A percentile compares a stretch with the other conserved stretches of the same genome.
phyloP scores from a whole-genome alignment of 345 rosid genomes.

The Eutrema yunnanense region DNA sequence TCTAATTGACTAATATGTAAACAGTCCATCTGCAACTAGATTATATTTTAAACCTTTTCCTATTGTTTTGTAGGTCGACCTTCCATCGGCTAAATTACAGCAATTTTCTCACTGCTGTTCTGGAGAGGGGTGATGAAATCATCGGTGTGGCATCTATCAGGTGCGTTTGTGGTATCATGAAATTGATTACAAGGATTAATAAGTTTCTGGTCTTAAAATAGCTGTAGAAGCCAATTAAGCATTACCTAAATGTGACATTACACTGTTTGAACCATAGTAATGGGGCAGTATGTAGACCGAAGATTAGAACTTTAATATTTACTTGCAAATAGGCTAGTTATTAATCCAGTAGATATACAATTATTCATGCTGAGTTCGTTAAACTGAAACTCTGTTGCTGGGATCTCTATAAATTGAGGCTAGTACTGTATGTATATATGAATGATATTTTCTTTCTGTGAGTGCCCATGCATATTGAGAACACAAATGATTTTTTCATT shows the following conservation, averaged over 20 bases:
- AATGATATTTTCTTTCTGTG: not conserved
- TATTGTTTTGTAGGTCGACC: constrained; percentile 62
- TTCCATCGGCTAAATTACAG: constrained; percentile 68
- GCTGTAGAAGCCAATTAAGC: not conserved
- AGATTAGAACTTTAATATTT: not conserved
- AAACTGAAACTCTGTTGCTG: not conserved
- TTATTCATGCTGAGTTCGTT: not conserved
- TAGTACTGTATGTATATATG: not conserved
- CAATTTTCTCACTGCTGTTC: constrained; percentile 66
- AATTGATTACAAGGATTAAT: not conserved
- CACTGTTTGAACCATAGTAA: not conserved
- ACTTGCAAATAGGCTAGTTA: not conserved
- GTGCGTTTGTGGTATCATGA: constrained; percentile 30
- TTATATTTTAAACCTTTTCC: not conserved
- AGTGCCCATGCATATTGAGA: not conserved
- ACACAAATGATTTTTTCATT: not conserved
- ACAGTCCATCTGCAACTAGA: not conserved
- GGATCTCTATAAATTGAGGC: not conserved
- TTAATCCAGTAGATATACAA: not conserved
- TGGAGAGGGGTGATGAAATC: constrained; percentile 88
- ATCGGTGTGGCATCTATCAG: constrained; percentile 83
- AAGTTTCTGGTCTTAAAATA: not conserved
- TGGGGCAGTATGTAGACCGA: not conserved
- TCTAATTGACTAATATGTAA: not conserved
- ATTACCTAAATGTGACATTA: not conserved